These are phyloP conservation scores for Amanita rubescens DNA, from an alignment of 768 basidiomycete species.

Conservation along the genomic window DNA sequence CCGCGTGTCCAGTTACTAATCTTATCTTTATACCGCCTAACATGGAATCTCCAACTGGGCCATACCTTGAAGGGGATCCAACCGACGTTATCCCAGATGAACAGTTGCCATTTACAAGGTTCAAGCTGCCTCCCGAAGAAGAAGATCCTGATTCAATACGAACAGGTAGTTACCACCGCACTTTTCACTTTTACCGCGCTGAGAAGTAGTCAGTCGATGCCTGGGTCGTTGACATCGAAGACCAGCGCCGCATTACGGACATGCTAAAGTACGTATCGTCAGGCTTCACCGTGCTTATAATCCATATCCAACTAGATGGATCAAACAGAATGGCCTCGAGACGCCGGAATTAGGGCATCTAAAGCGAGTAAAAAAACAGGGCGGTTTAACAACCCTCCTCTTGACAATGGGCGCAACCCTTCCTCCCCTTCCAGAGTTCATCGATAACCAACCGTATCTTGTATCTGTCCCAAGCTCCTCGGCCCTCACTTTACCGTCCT, in stretches of 20 bases:
- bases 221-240: conserved; percentile 73
- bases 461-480: conserved; percentile 56
- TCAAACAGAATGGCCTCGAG: conserved; percentile 56
- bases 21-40: too few relatives aligned
- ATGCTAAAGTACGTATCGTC: conserved; percentile 49
- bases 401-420: conserved; percentile 32
- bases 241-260: conserved; percentile 47
- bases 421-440: conserved; percentile 43
- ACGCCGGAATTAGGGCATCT: conserved; percentile 60
- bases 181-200: not conserved
- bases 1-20: conserved; percentile 5
- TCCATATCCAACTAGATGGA: conserved; percentile 44
- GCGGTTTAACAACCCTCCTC: conserved; percentile 44
- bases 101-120: conserved; percentile 58
- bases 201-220: conserved; percentile 42
- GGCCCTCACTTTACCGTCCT: conserved; percentile 61
- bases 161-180: conserved; percentile 25
- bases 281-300: not conserved
- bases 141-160: conserved; percentile 48
- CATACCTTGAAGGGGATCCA: conserved; percentile 29
- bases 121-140: conserved; percentile 59
- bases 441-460: conserved; percentile 44
- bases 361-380: conserved; percentile 64
- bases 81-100: conserved; percentile 47
- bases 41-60: conserved; percentile 18